Evolutionary conservation across 1,139 yeast genomes (phyloP), one percentile per base, ranked within the genome.

Genomic region (Trichomonascaceae sp.): DNA sequence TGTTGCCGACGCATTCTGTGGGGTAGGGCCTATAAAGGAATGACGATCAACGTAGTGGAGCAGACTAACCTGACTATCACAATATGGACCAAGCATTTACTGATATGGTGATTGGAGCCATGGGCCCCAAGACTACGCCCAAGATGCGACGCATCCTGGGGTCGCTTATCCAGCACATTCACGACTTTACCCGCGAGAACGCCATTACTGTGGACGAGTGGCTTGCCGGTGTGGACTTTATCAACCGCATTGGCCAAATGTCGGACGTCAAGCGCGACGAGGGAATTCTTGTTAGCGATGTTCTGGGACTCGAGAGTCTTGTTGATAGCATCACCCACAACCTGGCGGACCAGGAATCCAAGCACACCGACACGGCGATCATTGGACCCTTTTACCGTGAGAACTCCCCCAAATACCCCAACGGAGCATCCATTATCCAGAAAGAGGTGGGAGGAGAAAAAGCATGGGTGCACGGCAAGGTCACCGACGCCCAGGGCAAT

Each of bases 201-300:
- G 37, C 50, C 37, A 45, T 58, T 33, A 58, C 61, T 27, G 50
- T 54, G n/a, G 60, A 57, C 6, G 63, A 58, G 42, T 58, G 63
- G 63, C 44, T 44, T 33, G 41, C 45, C 28, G 63, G 56, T 14
- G 57, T 58, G 22, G 45, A 54, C 26, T 56, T 58, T 38, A 40
- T 58, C 31, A 58, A 58, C 28, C 47, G 49, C 22, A 54, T 54
- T 28, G 63, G 63, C 23, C 50, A 58, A 35, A 57, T 54, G 46
- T 53, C 57, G 28, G 46, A 57, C 25, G 57, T 48, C 18, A 50
- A 49, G 31, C 44, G 62, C 28, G 55, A 56, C 40, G 63, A 58
- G 37, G 59, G 56, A 30, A 54, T 58, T 26, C 49, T 58, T 27
- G 52, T 58, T 23, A 50, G 57, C 13, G 63, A 58, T 37, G 54